Evolutionary conservation across 768 basidiomycete species (phyloP), one percentile per base, ranked within the genome.

Genomic region (Termitomyces sp.): DNA sequence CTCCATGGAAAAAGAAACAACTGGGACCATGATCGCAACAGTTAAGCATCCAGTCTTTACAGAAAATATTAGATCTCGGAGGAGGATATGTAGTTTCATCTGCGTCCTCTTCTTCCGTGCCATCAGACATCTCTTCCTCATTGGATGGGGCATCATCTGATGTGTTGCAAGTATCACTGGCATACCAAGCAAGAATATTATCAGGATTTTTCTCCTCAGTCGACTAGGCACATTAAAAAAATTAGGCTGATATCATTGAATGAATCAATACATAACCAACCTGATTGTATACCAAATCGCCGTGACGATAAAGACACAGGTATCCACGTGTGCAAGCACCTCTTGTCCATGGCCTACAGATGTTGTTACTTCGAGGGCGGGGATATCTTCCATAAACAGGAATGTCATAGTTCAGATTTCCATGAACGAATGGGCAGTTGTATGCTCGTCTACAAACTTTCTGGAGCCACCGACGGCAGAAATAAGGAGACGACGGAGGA

Each of bases 391-490:
- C 59, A 4, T 42, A 25, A 16, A 60, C 50, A 15, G 58, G 56
- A 15, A 33, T 31, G n/a, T 62, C 59, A 31, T 62, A 62, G 3
- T 55, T 49, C 33, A 62, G 22, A 33, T 60, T 43, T 2, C 59
- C 61, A 48, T 62, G 61, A 16, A 62, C 56, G 20, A 5, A 52
- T 2, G 2, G 15, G 38, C 75, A 76, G 2, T 43, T 18, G 6
- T 31, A 38, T 12, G 60, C 58, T 23, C 51, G 41, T 0, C 6
- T 10, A 46, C 75, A 76, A 39, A 56, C 50, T 32, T 60, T 56
- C 31, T 51, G 16, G 9, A 62, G 56, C 61, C 61, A 62, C 10
- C 23, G 1, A 31, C 56, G 54, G 42, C 61, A 62, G 25, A 58
- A 53, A 29, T 29, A 40, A 6, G 15, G 36, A 27, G 11, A 40